phyloP scores from a whole-genome alignment of 768 basidiomycete genomes.

The Leccinum pellstonianum region DNA sequence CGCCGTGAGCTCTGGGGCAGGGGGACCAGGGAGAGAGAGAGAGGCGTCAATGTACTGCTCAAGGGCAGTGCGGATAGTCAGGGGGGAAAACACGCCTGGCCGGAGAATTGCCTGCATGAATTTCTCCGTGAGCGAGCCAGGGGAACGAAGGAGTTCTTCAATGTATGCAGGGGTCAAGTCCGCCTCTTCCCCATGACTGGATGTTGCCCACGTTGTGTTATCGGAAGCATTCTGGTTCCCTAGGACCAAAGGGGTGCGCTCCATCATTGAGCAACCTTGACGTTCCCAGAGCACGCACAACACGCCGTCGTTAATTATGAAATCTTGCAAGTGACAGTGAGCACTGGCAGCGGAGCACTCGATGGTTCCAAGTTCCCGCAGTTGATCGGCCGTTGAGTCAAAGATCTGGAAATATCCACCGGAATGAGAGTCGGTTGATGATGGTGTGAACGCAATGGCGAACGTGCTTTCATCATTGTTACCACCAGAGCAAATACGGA shows the following conservation, averaged over 20 bases:
- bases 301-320: constrained; percentile 51
- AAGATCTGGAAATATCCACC: constrained; percentile 82
- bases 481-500: constrained; percentile 58
- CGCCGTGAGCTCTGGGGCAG: constrained; percentile 54
- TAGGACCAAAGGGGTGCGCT: constrained; percentile 50
- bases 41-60: constrained; percentile 78
- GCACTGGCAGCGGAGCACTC: constrained; percentile 59
- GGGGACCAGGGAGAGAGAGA: constrained; percentile 59
- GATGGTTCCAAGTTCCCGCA: constrained; percentile 56
- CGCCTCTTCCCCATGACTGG: constrained; percentile 63
- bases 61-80: constrained; percentile 79
- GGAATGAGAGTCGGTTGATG: constrained; percentile 56
- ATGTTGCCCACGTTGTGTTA: constrained; percentile 49
- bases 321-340: constrained; percentile 77
- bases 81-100: constrained; percentile 83
- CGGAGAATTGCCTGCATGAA: constrained; percentile 83
- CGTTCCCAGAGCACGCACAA: constrained; percentile 80
- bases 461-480: constrained; percentile 53
- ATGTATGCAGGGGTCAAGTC: constrained; percentile 85
- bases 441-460: constrained; percentile 72
- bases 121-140: constrained; percentile 71
- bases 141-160: constrained; percentile 73
- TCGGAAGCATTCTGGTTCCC: constrained; percentile 32
- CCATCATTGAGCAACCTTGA: constrained; percentile 72
- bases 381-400: constrained; percentile 52